Percentiles rank a stretch among this genome's conserved stretches.
phyloP scores from a whole-genome alignment of 1,284 basidiomycete genomes.

The Boletus hoseneyae region DNA sequence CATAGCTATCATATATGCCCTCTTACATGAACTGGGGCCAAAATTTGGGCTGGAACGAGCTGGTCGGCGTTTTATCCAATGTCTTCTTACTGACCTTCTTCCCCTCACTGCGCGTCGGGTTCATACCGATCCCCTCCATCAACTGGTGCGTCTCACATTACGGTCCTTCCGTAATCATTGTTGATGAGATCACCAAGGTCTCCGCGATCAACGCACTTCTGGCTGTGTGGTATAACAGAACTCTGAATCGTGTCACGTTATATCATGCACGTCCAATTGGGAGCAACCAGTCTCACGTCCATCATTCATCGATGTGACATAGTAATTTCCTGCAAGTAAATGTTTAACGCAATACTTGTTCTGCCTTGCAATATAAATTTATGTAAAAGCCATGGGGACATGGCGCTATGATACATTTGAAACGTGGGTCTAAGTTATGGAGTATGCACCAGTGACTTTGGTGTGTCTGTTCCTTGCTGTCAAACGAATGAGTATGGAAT shows the following conservation, averaged over 20 bases:
- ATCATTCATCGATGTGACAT: conserved; percentile 2
- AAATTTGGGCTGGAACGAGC: conserved; percentile 10
- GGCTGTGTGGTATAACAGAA: conserved; percentile 10
- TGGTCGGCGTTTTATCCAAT: conserved; percentile 15
- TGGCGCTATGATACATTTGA: conserved; percentile 29
- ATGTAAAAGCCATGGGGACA: conserved; percentile 9
- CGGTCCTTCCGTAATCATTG: neutral
- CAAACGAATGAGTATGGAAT: conserved; percentile 17
- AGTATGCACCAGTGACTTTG: conserved; percentile 7
- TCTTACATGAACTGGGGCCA: conserved; percentile 20
- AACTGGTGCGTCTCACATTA: conserved; percentile 13
- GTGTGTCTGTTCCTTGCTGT: conserved; percentile 8
- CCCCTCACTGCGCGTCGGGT: conserved; percentile 2
- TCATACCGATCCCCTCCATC: conserved; percentile 10
- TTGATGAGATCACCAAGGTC: conserved; percentile 12
- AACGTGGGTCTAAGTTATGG: conserved; percentile 22
- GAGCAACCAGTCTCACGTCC: neutral
- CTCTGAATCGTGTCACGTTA: conserved; percentile 1
- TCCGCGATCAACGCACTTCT: conserved; percentile 13
- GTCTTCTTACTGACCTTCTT: conserved; percentile 12
- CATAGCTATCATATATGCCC: conserved; percentile 15
- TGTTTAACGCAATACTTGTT: conserved; percentile 4
- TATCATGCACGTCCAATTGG: conserved; percentile 6
- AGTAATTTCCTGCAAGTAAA: neutral
- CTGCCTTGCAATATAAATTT: conserved; percentile 16